These are phyloP conservation scores for Fagus sylvatica DNA, from an alignment of 306 rosid genomes.

Conservation along the genomic window DNA sequence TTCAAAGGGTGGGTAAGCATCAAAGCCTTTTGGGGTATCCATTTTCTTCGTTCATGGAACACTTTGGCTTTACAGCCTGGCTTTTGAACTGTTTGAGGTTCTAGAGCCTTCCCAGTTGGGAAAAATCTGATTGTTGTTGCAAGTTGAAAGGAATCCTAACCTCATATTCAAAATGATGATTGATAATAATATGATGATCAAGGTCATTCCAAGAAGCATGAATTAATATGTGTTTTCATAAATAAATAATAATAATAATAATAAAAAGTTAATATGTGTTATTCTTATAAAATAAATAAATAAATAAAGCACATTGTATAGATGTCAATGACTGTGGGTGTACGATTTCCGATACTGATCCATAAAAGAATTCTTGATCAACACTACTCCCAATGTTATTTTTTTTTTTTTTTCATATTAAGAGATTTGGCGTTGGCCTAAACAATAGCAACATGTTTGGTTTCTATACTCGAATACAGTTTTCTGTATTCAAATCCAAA, in stretches of 20 bases:
- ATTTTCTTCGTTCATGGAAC: conserved; percentile 11
- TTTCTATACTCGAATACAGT: no score
- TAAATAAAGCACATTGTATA: no score
- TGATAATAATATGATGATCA: background rate
- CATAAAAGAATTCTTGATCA: background rate
- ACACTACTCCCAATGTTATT: background rate
- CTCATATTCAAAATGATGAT: background rate
- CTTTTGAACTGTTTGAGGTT: background rate
- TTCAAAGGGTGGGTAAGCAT: conserved; percentile 32
- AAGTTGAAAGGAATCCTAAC: conserved; percentile 17
- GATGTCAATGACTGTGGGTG: no score
- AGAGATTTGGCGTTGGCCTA: background rate
- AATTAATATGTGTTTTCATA: background rate
- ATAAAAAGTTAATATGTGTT: no score
- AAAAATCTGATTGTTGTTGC: conserved; percentile 1
- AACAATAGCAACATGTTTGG: no score
- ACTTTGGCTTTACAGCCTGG: conserved; percentile 22
- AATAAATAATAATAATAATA: no score
- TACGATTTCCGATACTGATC: no score
- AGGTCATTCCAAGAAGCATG: background rate
- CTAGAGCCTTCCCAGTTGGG: background rate
- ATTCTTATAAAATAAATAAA: background rate
- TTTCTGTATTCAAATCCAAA: no score
- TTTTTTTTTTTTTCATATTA: background rate
- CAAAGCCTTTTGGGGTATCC: background rate